Evolutionary conservation across 1,284 basidiomycete genomes (phyloP), one percentile per base, ranked within the genome.

Genomic region (Coniophora puteana): DNA sequence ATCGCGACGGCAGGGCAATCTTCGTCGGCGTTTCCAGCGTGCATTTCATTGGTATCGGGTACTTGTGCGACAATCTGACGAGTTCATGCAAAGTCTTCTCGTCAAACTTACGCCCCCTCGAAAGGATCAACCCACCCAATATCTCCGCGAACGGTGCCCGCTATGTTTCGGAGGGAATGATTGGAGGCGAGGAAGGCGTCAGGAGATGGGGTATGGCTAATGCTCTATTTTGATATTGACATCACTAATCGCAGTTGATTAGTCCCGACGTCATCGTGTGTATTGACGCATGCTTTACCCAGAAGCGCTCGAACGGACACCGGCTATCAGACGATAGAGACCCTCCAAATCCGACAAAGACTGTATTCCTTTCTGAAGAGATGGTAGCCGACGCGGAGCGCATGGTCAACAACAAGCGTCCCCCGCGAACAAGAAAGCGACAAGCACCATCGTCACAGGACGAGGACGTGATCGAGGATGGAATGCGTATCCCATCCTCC

Each of bases 401-500:
- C n/a, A n/a, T n/a, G n/a, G n/a, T n/a, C n/a, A n/a, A n/a, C 8
- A 38, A 28, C 17, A 12, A 36, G 30, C 10, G 22, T 6, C 8
- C 10, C 17, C 18, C 8, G 18, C 3, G 11, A 14, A 11, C 7
- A 20, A 8, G 16, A 18, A 33, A 39, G 37, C 33, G 27, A 39
- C 17, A 20, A 18, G 14, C 10, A 14, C 10, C 14, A 28, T 18
- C 28, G 23, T 14, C 34, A 10, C 26, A 27, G 14, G 31, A 11
- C 8, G 31, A 33, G 16, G 31, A 33, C 10, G 17, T 8, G 11
- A 11, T 33, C 31, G 31, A 33, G 16, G 26, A 27, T 8, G 31
- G 31, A 11, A 33, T 58, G 37, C 35, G 41, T n/a, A 51, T 63
- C 3, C 54, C 58, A 6, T 48, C 41, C 11, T 52, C 58, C 21